phyloP scores from a whole-genome alignment of 139 green algal genomes.

The Pseudopediastrum boryanum region DNA sequence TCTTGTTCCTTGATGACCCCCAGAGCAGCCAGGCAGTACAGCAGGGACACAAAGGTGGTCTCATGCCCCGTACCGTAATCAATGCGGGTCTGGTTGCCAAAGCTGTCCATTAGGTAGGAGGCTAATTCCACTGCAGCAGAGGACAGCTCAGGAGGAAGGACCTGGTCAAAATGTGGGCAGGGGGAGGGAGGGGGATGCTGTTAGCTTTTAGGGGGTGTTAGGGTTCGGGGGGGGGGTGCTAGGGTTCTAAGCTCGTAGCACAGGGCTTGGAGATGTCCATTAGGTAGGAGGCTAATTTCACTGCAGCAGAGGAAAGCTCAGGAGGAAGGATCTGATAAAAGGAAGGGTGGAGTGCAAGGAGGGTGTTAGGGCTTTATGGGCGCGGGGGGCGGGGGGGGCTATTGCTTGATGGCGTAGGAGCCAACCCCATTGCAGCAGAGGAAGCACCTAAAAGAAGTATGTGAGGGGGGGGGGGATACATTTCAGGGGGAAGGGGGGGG shows the following conservation, averaged over 20 bases:
- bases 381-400: too few relatives aligned
- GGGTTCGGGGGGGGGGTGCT: too few relatives aligned
- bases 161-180: constrained; percentile 13
- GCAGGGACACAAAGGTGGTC: constrained; percentile 85
- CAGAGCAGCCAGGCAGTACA: constrained; percentile 90
- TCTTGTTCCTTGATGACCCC: constrained; percentile 71
- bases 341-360: too few relatives aligned
- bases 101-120: constrained; percentile 86
- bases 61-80: constrained; percentile 94
- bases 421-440: too few relatives aligned
- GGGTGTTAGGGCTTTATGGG: too few relatives aligned
- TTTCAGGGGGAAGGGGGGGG: too few relatives aligned
- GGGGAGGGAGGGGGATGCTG: too few relatives aligned
- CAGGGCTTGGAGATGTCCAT: constrained; percentile 85
- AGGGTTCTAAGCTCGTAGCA: too few relatives aligned
- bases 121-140: constrained; percentile 73
- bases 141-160: constrained; percentile 36
- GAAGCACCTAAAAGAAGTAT: too few relatives aligned
- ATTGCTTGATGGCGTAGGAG: too few relatives aligned
- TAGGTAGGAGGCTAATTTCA: constrained; percentile 89
- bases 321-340: constrained; percentile 36
- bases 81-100: constrained; percentile 93
- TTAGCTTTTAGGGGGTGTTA: too few relatives aligned
- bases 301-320: constrained; percentile 35
- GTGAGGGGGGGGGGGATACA: too few relatives aligned